These are phyloP conservation scores for Microsporum audouinii DNA, from an alignment of 2,329 filamentous ascomycete species.

Conservation along the genomic window DNA sequence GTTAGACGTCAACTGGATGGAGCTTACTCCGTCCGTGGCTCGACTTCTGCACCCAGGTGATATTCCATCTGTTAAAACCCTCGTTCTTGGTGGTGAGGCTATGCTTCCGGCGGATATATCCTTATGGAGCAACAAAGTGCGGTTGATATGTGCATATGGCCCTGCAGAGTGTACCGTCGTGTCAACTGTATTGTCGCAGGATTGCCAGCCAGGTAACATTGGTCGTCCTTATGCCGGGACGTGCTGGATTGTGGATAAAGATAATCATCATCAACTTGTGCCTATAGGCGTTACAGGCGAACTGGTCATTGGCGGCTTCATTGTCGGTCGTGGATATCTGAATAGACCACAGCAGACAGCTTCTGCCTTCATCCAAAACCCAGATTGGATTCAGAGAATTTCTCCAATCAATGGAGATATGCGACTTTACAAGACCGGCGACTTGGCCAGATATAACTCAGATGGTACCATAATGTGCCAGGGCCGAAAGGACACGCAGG, in stretches of 20 bases:
- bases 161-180: constrained; percentile 17
- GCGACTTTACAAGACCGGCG: constrained; percentile 27
- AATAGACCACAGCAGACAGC: constrained; percentile 23
- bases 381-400: constrained; percentile 20
- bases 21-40: constrained; percentile 38
- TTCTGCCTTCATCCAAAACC: constrained; percentile 17
- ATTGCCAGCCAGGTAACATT: constrained; percentile 6
- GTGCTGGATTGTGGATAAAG: constrained; percentile 17
- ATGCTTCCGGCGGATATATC: constrained; percentile 24
- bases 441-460: constrained; percentile 20
- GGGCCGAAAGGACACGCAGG: constrained; percentile 7
- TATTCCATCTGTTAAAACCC: constrained; percentile 22
- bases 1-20: constrained; percentile 39
- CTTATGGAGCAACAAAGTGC: constrained; percentile 18
- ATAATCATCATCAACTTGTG: constrained; percentile 16
- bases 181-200: constrained; percentile 5
- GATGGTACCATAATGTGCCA: constrained; percentile 6
- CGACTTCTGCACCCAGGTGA: constrained; percentile 21
- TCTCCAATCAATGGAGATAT: constrained; percentile 6
- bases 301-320: constrained; percentile 26
- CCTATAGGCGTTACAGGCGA: constrained; percentile 19
- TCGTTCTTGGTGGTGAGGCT: constrained; percentile 31
- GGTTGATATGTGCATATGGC: constrained; percentile 14
- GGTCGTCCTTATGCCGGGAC: constrained; percentile 7
- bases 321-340: constrained; percentile 28